Conservation (phyloP, 2,329 filamentous ascomycete genomes). For the Aureobasidium sp. region DNA sequence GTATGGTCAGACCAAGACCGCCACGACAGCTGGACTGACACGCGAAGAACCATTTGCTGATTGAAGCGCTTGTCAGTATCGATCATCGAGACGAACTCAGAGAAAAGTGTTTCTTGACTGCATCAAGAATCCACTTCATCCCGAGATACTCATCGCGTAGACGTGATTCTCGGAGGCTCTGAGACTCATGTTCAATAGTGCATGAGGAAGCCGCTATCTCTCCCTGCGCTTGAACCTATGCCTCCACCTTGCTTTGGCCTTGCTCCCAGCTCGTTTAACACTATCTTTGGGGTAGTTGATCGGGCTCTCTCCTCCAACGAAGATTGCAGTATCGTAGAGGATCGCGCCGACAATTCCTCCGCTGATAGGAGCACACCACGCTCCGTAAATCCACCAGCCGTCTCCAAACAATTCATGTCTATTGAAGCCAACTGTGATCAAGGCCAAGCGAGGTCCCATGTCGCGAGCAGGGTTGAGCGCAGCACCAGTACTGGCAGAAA, state of each 20-base stretch:
- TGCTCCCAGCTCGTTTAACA: constrained; percentile 22
- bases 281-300: constrained; percentile 41
- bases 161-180: not conserved
- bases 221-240: not conserved
- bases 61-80: not conserved
- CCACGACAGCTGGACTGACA: not conserved
- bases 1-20: not conserved
- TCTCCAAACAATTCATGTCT: constrained; percentile 30
- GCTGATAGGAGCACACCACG: constrained; percentile 34
- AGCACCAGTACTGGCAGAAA: constrained; percentile 43
- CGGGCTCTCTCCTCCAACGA: constrained; percentile 43
- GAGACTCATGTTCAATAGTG: constrained; percentile 5
- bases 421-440: constrained; percentile 40
- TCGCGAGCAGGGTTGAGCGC: constrained; percentile 46
- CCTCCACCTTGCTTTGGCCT: constrained; percentile 11
- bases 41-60: not conserved
- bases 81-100: not conserved
- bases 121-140: not conserved
- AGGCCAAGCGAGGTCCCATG: constrained; percentile 43
- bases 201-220: not conserved
- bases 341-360: constrained; percentile 40
- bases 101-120: not conserved
- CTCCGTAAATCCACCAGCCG: constrained; percentile 43
- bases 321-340: constrained; percentile 45
- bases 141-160: not conserved